phyloP scores from a whole-genome alignment of 768 basidiomycete genomes.

The Podaxis carcinomalis region DNA sequence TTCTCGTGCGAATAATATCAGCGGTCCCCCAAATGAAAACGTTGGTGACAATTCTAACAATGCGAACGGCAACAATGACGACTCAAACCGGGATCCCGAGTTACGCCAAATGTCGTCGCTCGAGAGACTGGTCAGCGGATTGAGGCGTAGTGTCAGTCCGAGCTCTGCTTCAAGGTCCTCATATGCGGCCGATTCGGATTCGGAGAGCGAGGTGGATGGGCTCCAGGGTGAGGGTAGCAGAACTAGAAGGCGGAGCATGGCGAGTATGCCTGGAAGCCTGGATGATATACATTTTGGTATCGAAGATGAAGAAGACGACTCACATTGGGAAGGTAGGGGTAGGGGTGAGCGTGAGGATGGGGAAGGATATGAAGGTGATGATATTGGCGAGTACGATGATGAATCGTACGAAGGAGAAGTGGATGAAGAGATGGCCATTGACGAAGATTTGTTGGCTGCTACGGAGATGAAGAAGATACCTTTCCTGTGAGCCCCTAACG shows the following conservation, averaged over 20 bases:
- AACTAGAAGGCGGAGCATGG: slow-evolving; percentile 57
- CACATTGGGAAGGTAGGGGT: slow-evolving; percentile 27
- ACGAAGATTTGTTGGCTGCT: slow-evolving; percentile 74
- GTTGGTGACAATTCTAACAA: not conserved
- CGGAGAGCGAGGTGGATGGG: slow-evolving; percentile 44
- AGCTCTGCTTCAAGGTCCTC: slow-evolving; percentile 44
- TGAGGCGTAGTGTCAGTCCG: slow-evolving; percentile 46
- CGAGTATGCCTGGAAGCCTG: slow-evolving; percentile 85
- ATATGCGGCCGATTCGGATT: slow-evolving; percentile 46
- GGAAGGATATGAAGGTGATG: slow-evolving; percentile 25
- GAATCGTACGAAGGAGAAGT: slow-evolving; percentile 51
- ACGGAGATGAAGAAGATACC: slow-evolving; percentile 82
- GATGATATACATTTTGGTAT: slow-evolving; percentile 48
- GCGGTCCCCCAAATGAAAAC: not conserved
- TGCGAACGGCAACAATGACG: slow-evolving; percentile 14
- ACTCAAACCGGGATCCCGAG: slow-evolving; percentile 34
- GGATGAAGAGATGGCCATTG: slow-evolving; percentile 68
- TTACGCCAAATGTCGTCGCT: slow-evolving; percentile 74
- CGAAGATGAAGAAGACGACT: slow-evolving; percentile 46
- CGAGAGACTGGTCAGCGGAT: slow-evolving; percentile 49
- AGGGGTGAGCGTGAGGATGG: slow-evolving; percentile 29
- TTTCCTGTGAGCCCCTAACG: slow-evolving; percentile 39
- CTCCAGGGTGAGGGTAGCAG: slow-evolving; percentile 34
- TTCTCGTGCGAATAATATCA: slow-evolving; percentile 9
- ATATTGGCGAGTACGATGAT: slow-evolving; percentile 29